Conservation (phyloP, 2,329 filamentous ascomycete species). For the Beauveria caledonica region DNA sequence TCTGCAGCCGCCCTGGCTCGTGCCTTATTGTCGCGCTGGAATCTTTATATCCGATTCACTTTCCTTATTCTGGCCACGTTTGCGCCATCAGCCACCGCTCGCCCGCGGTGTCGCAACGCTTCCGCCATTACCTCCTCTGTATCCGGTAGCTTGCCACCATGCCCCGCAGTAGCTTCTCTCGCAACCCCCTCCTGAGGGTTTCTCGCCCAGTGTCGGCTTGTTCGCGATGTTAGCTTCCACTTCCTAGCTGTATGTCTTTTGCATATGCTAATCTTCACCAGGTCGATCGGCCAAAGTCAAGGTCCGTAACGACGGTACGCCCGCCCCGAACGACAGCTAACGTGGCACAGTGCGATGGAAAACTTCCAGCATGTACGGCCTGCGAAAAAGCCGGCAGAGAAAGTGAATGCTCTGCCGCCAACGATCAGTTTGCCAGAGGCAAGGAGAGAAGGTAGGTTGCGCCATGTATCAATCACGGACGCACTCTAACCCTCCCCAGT, state of each 20-base stretch:
- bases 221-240: constrained; percentile 54
- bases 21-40: not conserved
- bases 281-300: constrained; percentile 89
- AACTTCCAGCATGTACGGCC: constrained; percentile 87
- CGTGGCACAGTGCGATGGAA: constrained; percentile 69
- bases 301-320: constrained; percentile 30
- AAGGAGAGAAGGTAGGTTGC: constrained; percentile 71
- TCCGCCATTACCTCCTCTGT: not conserved
- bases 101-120: not conserved
- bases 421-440: constrained; percentile 89
- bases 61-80: not conserved
- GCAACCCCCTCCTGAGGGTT: constrained; percentile 58
- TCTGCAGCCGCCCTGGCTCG: not conserved
- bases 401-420: constrained; percentile 84
- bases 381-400: constrained; percentile 87
- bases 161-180: constrained; percentile 40
- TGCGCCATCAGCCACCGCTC: not conserved
- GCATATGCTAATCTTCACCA: constrained; percentile 20
- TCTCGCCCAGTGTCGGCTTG: constrained; percentile 75
- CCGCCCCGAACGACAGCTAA: not conserved
- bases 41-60: not conserved
- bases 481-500: constrained; percentile 29
- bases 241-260: not conserved
- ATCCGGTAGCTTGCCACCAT: constrained; percentile 20
- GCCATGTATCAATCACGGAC: constrained; percentile 8